Evolutionary conservation across 805 yeast species (phyloP), one percentile per base, ranked within the genome.

Genomic region (Torulaspora maleeae): DNA sequence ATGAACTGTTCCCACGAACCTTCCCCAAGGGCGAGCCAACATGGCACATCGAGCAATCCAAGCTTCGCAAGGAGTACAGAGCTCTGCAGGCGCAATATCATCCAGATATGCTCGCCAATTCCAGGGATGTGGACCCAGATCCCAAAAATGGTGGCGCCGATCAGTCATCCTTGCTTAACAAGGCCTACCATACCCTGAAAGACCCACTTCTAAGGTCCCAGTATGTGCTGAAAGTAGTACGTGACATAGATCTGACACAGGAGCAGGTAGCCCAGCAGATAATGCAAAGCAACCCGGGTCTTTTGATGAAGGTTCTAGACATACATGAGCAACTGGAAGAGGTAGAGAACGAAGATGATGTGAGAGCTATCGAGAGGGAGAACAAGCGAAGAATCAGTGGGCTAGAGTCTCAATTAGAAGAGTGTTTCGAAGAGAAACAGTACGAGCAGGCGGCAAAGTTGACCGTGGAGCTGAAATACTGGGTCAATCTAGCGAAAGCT

Each of bases 251-350:
- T 52, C 66, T 85, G 27, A 70, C 73, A 8, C 67, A 76, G 20
- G 96, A 90, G 54, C 80, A 78, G 5, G 64, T 67, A 15, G 70
- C 73, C 6, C 73, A 72, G 46, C 62, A 56, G 38, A 66, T 66
- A 49, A 79, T 71, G 54, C 71, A 68, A 39, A 67, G 65, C 39
- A 78, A 79, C 48, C 79, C 82, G 46, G 75, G 70, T 12, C 68
- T 86, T 58, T 67, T 91, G 33, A 77, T 87, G 82, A 78, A 79
- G 36, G 84, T 91, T 17, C 70, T 91, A 66, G 95, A 88, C 52
- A 79, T 87, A 4, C 93, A 90, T 61, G 99, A 91, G 64, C 76
- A 78, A 34, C 68, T 90, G 46, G 95, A 86, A 49, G 79, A 79
- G 52, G 82, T 87, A 4, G 68, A 70, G 1, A 67, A 66, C 42